Conservation (phyloP, 2,329 filamentous ascomycete genomes). For the Aspergillus puulaauensis region DNA sequence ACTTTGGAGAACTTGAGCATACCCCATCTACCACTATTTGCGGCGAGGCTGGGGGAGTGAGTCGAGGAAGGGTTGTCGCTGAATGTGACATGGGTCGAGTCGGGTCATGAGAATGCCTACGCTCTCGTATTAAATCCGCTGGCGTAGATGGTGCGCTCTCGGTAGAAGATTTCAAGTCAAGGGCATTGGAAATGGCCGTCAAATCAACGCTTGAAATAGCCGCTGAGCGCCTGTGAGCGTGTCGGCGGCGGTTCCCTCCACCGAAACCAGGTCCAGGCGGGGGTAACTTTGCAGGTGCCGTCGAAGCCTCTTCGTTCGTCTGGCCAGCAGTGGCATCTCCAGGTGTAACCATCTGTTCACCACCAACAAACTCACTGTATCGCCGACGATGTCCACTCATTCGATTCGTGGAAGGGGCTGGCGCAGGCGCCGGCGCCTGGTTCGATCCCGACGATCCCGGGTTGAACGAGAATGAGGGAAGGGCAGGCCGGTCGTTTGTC, state of each 20-base stretch:
- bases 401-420: slow-evolving; percentile 52
- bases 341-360: slow-evolving; percentile 52
- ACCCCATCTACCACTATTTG: slow-evolving; percentile 18
- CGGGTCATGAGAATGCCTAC: slow-evolving; percentile 27
- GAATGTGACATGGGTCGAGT: slow-evolving; percentile 36
- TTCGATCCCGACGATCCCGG: slow-evolving; percentile 30
- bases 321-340: slow-evolving; percentile 61
- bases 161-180: slow-evolving; percentile 44
- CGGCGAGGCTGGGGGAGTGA: slow-evolving; percentile 36
- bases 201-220: slow-evolving; percentile 84
- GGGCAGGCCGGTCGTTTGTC: slow-evolving; percentile 41
- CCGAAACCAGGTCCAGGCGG: slow-evolving; percentile 36
- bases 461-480: slow-evolving; percentile 41
- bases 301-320: slow-evolving; percentile 23
- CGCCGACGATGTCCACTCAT: slow-evolving; percentile 69
- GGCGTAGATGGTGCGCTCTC: slow-evolving; percentile 61
- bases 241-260: slow-evolving; percentile 60
- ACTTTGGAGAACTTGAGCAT: slow-evolving; percentile 8
- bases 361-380: slow-evolving; percentile 84
- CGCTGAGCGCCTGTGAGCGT: slow-evolving; percentile 76
- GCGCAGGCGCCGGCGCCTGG: slow-evolving; percentile 59
- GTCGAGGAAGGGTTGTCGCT: slow-evolving; percentile 27
- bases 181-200: slow-evolving; percentile 51
- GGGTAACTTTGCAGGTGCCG: slow-evolving; percentile 26
- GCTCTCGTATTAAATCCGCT: slow-evolving; percentile 37